Percentiles rank a stretch among this genome's conserved stretches.
Conservation (phyloP, 805 yeast genomes). For the Zygoascus ofunaensis region DNA sequence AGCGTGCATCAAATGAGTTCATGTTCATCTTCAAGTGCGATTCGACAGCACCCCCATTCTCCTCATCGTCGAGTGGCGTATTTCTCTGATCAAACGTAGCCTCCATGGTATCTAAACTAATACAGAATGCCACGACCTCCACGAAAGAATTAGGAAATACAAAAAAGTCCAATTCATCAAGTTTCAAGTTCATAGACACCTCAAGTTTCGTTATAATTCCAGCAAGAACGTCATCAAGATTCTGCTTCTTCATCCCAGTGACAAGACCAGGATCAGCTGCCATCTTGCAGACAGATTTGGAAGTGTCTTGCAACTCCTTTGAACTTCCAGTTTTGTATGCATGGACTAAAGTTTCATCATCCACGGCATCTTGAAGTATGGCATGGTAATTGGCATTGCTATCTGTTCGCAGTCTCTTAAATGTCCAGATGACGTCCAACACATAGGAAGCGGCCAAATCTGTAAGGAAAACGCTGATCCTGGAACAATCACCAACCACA, state of each 20-base stretch:
- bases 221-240: slow-evolving; percentile 9
- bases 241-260: neutral
- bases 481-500: slow-evolving; percentile 47
- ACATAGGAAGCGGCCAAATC: slow-evolving; percentile 80
- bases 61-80: slow-evolving; percentile 13
- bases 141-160: slow-evolving; percentile 75
- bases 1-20: slow-evolving; percentile 54
- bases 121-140: slow-evolving; percentile 66
- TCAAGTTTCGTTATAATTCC: slow-evolving; percentile 33
- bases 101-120: slow-evolving; percentile 21
- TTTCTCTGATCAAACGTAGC: slow-evolving; percentile 21
- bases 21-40: slow-evolving; percentile 54
- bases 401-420: slow-evolving; percentile 64
- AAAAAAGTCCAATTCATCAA: slow-evolving; percentile 48
- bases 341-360: slow-evolving; percentile 26
- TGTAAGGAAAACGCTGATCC: slow-evolving; percentile 58
- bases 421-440: slow-evolving; percentile 64
- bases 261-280: neutral
- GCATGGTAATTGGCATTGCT: slow-evolving; percentile 65
- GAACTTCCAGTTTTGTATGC: slow-evolving; percentile 10
- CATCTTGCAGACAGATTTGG: neutral
- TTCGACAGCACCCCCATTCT: slow-evolving; percentile 31
- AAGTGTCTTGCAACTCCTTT: neutral
- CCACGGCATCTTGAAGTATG: slow-evolving; percentile 52
- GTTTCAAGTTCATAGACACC: slow-evolving; percentile 55